Conservation (phyloP, 169 alveolate species). For the Plasmodium billcollinsi region DNA sequence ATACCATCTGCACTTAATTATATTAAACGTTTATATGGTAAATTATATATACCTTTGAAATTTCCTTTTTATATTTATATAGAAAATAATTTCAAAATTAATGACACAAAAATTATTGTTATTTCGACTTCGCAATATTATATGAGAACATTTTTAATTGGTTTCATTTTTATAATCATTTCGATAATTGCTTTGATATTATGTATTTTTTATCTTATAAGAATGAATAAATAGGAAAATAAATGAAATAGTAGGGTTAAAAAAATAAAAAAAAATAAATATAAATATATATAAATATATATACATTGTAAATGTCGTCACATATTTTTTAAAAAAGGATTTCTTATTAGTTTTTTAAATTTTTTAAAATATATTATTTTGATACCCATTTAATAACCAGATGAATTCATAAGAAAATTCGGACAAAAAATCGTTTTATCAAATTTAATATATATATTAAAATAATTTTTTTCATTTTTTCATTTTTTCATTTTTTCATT, state of each 20-base stretch:
- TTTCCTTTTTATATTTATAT: conserved; percentile 84
- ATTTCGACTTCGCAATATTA: conserved; percentile 26
- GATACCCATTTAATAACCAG: too few relatives aligned
- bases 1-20: conserved; percentile 85
- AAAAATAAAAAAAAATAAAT: not conserved
- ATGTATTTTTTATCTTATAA: conserved; percentile 19
- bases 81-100: conserved; percentile 68
- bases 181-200: conserved; percentile 35
- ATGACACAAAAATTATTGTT: conserved; percentile 31
- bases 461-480: too few relatives aligned
- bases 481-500: too few relatives aligned
- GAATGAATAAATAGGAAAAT: conserved; percentile 49
- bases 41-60: conserved; percentile 79
- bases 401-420: too few relatives aligned
- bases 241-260: not conserved
- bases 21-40: conserved; percentile 86
- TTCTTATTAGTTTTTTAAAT: too few relatives aligned
- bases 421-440: too few relatives aligned
- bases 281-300: not conserved
- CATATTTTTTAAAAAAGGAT: too few relatives aligned
- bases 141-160: conserved; percentile 16
- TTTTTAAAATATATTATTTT: too few relatives aligned
- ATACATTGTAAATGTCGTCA: not conserved
- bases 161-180: conserved; percentile 41
- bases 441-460: too few relatives aligned